These are phyloP conservation scores for Oidiodendron maius DNA, from an alignment of 495 filamentous ascomycete species.

Conservation along the genomic window DNA sequence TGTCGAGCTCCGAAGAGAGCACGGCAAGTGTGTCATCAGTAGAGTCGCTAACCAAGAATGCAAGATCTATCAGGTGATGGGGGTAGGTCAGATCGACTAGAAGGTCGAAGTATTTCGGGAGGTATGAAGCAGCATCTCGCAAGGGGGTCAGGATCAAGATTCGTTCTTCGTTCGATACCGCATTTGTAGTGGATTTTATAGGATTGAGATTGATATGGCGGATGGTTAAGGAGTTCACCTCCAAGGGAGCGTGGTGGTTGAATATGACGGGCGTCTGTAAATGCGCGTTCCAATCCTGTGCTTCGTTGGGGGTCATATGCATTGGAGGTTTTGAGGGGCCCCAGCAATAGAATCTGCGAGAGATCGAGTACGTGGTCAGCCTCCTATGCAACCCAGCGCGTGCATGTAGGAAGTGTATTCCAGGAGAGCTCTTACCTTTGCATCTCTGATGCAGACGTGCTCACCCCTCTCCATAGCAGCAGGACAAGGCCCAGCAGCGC, in stretches of 20 bases:
- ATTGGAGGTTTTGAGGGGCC: slow-evolving; percentile 89
- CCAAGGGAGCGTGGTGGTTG: slow-evolving; percentile 86
- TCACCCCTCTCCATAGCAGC: slow-evolving; percentile 86
- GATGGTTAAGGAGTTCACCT: slow-evolving; percentile 78
- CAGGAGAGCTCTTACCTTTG: slow-evolving; percentile 61
- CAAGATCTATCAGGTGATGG: slow-evolving; percentile 91
- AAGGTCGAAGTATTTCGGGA: slow-evolving; percentile 89
- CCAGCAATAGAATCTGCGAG: slow-evolving; percentile 88
- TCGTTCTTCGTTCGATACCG: slow-evolving; percentile 72
- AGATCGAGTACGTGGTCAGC: slow-evolving; percentile 23
- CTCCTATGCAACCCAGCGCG: no score
- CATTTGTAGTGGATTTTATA: slow-evolving; percentile 74
- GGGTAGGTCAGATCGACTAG: slow-evolving; percentile 87
- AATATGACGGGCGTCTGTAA: slow-evolving; percentile 88
- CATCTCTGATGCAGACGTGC: slow-evolving; percentile 77
- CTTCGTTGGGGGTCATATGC: slow-evolving; percentile 87
- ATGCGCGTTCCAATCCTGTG: slow-evolving; percentile 82
- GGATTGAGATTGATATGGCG: slow-evolving; percentile 74
- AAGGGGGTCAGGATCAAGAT: slow-evolving; percentile 94
- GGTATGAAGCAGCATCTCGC: slow-evolving; percentile 76
- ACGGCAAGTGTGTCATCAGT: slow-evolving; percentile 83
- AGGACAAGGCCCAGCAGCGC: slow-evolving; percentile 67
- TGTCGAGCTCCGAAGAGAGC: slow-evolving; percentile 73
- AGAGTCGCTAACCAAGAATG: slow-evolving; percentile 88
- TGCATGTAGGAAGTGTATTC: not conserved